Evolutionary conservation across 495 filamentous ascomycete genomes (phyloP).

Genomic region (Trichodelitschia bisporula): DNA sequence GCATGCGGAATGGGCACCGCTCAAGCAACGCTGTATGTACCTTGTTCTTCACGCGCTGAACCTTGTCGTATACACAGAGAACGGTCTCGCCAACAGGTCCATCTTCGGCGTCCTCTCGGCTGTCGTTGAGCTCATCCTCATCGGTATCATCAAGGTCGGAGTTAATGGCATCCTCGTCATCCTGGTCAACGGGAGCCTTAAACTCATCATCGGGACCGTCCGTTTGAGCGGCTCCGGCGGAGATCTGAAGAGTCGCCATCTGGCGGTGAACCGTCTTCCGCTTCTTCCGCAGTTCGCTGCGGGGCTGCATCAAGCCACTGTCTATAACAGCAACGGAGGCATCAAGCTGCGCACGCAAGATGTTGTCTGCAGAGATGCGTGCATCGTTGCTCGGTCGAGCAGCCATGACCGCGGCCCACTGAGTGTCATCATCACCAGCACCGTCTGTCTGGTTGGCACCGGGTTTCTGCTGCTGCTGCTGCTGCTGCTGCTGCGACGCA

Average conservation of each 20-base stretch:
- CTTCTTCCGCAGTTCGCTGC: conserved; percentile 13
- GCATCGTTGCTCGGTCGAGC: conserved; percentile 25
- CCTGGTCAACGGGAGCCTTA: conserved; percentile 30
- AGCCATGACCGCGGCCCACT: conserved; percentile 34
- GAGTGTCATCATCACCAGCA: conserved; percentile 24
- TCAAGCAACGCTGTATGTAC: too few relatives aligned
- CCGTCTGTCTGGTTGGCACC: conserved; percentile 49
- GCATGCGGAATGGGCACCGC: too few relatives aligned
- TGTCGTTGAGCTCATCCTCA: conserved; percentile 50
- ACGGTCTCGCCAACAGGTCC: conserved; percentile 45
- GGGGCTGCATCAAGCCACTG: conserved; percentile 58
- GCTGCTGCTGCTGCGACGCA: conserved; percentile 1
- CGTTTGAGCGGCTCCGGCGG: conserved; percentile 30
- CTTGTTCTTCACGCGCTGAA: conserved; percentile 98
- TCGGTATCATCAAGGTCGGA: conserved; percentile 93
- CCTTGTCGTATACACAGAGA: conserved; percentile 98
- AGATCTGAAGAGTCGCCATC: too few relatives aligned
- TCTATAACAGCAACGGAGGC: conserved; percentile 45
- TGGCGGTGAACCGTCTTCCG: too few relatives aligned
- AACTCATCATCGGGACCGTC: conserved; percentile 36
- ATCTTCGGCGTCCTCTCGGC: conserved; percentile 59
- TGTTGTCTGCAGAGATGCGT: conserved; percentile 30
- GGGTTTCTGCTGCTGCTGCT: conserved; percentile 4
- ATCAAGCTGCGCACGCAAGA: conserved; percentile 41
- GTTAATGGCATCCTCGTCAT: conserved; percentile 94